A percentile compares a stretch with the other conserved stretches of the same genome.
Evolutionary conservation across 495 filamentous ascomycete genomes (phyloP).

Genomic region (Xylaria telfairii): DNA sequence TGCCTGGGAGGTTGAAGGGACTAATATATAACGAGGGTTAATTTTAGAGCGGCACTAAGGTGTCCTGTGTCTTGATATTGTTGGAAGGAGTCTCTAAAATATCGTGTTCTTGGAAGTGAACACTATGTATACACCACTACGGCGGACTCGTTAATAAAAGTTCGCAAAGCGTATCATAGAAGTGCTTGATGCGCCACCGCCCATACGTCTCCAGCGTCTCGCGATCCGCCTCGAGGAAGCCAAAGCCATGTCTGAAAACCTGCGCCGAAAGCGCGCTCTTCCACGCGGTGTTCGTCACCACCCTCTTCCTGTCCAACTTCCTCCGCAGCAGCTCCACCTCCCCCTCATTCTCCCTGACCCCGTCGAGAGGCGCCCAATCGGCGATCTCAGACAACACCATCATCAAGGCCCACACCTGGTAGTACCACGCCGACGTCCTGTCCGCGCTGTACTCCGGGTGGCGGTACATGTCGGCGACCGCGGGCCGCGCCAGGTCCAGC

Average conservation of each 20-base stretch:
- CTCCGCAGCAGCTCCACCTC: neutral
- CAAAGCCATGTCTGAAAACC: slow-evolving; percentile 5
- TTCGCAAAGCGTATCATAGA: slow-evolving; percentile 6
- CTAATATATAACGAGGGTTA: no score
- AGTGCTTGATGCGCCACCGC: slow-evolving; percentile 3
- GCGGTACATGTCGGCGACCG: neutral
- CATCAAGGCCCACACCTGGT: slow-evolving; percentile 9
- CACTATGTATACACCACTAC: neutral
- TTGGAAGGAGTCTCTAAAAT: no score
- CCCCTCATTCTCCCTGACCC: neutral
- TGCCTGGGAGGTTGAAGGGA: no score
- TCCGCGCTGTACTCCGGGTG: neutral
- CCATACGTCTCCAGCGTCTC: slow-evolving; percentile 4
- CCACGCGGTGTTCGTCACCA: neutral
- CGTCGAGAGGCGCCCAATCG: slow-evolving; percentile 1
- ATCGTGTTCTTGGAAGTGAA: no score
- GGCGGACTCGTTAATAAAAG: neutral
- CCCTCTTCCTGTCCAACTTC: neutral
- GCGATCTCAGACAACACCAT: slow-evolving; percentile 15
- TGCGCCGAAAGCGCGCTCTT: neutral
- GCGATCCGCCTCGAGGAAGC: slow-evolving; percentile 3
- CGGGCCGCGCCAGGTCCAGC: neutral
- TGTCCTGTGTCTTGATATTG: no score
- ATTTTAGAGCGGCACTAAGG: no score
- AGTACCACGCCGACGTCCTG: neutral